Conservation (phyloP, 2,329 filamentous ascomycete genomes). For the Aurifilum marmelostoma region DNA sequence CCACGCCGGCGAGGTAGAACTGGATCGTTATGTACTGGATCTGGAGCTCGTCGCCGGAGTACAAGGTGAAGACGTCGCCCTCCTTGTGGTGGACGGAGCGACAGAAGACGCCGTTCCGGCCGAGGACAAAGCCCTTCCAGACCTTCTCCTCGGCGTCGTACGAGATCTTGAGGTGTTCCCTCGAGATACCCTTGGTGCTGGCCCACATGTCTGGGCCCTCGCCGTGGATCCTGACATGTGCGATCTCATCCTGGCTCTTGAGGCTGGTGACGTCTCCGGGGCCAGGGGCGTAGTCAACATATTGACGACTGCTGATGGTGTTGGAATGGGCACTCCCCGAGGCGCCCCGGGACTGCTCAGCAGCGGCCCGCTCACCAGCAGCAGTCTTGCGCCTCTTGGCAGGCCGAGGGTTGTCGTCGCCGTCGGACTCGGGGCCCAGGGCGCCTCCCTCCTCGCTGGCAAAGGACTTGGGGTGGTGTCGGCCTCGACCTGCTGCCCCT, state of each 20-base stretch:
- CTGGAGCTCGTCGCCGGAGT: slow-evolving; percentile 68
- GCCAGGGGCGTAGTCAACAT: slow-evolving; percentile 62
- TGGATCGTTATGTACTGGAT: slow-evolving; percentile 71
- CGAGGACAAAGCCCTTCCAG: slow-evolving; percentile 66
- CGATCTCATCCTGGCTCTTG: slow-evolving; percentile 63
- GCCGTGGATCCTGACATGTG: slow-evolving; percentile 74
- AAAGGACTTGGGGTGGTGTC: slow-evolving; percentile 65
- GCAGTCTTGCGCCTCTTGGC: slow-evolving; percentile 52
- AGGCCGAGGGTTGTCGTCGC: slow-evolving; percentile 52
- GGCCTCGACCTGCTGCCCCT: slow-evolving; percentile 47
- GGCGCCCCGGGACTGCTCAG: slow-evolving; percentile 19
- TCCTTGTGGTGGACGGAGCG: slow-evolving; percentile 60
- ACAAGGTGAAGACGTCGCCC: slow-evolving; percentile 59
- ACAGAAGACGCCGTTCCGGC: slow-evolving; percentile 71
- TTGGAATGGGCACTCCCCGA: slow-evolving; percentile 29
- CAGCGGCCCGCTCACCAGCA: slow-evolving; percentile 36
- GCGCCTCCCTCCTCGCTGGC: slow-evolving; percentile 73
- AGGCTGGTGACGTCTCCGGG: slow-evolving; percentile 63
- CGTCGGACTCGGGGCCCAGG: slow-evolving; percentile 64
- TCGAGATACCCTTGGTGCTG: slow-evolving; percentile 73
- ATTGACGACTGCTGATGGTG: slow-evolving; percentile 60
- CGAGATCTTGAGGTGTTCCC: slow-evolving; percentile 72
- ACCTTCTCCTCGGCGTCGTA: slow-evolving; percentile 66
- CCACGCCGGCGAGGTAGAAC: slow-evolving; percentile 70
- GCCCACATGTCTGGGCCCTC: slow-evolving; percentile 62